Percentiles rank a stretch among this genome's conserved stretches.
Evolutionary conservation across 345 rosid genomes (phyloP).

Genomic region (Hibiscus mutabilis): DNA sequence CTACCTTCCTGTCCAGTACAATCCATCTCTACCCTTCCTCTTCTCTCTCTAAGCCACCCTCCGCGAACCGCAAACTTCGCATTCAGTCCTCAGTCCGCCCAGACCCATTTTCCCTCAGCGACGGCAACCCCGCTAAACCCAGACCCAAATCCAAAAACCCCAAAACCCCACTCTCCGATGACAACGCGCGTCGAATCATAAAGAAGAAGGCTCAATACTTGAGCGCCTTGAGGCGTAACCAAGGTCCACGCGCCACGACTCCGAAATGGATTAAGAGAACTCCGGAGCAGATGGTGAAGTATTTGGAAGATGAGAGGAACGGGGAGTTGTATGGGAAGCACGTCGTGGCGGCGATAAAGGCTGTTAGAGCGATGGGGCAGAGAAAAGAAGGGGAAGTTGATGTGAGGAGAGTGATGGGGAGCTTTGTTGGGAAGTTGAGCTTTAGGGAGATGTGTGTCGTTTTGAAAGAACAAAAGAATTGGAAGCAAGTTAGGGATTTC

Average conservation of each 20-base stretch:
- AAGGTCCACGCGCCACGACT: constrained; percentile 63
- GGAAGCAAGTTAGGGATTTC: constrained; percentile 78
- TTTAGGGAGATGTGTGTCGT: constrained; percentile 93
- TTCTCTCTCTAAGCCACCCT: constrained; percentile 17
- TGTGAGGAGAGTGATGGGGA: constrained; percentile 64
- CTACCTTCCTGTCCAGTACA: constrained; percentile 34
- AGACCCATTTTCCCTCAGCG: constrained; percentile 85
- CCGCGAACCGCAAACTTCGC: constrained; percentile 12
- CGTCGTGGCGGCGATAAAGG: constrained; percentile 77
- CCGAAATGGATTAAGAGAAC: constrained; percentile 84
- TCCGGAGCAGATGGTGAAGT: constrained; percentile 88
- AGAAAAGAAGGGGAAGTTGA: constrained; percentile 41
- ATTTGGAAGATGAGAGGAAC: constrained; percentile 61
- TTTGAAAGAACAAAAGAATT: constrained; percentile 73
- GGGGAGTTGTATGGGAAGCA: constrained; percentile 79
- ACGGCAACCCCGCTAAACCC: constrained; percentile 53
- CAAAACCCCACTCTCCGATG: constrained; percentile 66
- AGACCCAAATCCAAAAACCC: constrained; percentile 59
- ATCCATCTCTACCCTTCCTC: constrained; percentile 20
- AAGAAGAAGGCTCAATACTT: constrained; percentile 63
- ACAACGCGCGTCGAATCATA: constrained; percentile 79
- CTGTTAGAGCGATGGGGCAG: constrained; percentile 50
- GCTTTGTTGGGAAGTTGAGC: constrained; percentile 67
- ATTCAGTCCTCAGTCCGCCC: constrained; percentile 42
- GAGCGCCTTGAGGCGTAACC: constrained; percentile 63